Percentiles rank a stretch among this genome's conserved stretches.
Evolutionary conservation across 371 early-diverging fungal genomes (phyloP).

Genomic region (Funneliformis caledonium): DNA sequence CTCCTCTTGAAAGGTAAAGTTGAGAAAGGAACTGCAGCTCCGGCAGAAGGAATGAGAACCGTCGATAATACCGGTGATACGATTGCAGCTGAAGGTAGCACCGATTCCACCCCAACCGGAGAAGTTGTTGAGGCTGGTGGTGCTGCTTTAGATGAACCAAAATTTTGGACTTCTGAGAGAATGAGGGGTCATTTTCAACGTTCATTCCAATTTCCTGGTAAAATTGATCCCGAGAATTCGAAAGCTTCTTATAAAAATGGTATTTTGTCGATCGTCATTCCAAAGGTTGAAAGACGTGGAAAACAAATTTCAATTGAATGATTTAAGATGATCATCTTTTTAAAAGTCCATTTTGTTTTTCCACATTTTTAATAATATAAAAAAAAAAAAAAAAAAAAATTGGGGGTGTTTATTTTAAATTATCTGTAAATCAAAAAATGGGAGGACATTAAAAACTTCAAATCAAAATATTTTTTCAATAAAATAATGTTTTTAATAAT

Average conservation of each 20-base stretch:
- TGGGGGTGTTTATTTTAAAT: too few species aligned
- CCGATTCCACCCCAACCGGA: background rate
- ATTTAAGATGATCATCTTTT: background rate
- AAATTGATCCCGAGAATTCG: conserved; percentile 20
- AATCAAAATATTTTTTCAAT: too few species aligned
- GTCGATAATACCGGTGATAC: conserved; percentile 3
- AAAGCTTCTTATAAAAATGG: conserved; percentile 41
- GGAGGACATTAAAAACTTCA: too few species aligned
- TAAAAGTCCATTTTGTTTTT: background rate
- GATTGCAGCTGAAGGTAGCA: too few species aligned
- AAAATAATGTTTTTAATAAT: too few species aligned
- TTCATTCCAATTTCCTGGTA: conserved; percentile 35
- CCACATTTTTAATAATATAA: too few species aligned
- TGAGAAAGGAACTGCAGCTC: conserved; percentile 43
- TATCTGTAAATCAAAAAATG: too few species aligned
- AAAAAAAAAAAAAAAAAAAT: too few species aligned
- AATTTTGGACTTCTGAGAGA: conserved; percentile 34
- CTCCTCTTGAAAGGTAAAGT: conserved; percentile 51
- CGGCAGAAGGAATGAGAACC: conserved; percentile 52
- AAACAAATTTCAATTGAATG: conserved; percentile 32
- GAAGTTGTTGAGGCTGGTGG: background rate
- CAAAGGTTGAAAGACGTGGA: conserved; percentile 21
- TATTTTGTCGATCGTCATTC: conserved; percentile 28
- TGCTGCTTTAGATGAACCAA: background rate
- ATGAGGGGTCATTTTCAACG: conserved; percentile 25